Percentiles rank a stretch among this genome's conserved stretches.
Conservation (phyloP, 108 stramenopile species). For the Nitzschia sp. region DNA sequence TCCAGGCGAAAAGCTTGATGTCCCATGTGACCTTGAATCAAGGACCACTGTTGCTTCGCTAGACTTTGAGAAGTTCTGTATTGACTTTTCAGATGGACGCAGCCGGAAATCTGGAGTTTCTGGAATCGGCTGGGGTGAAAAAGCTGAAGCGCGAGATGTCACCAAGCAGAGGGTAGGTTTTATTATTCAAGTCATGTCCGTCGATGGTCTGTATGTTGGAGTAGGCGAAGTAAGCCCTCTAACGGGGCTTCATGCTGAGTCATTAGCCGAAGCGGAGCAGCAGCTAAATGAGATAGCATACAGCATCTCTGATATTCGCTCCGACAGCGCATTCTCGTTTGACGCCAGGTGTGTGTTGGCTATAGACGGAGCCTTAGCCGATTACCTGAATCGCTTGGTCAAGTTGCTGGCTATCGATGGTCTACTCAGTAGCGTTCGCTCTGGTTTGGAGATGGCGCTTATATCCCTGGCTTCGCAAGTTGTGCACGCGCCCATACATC, state of each 20-base stretch:
- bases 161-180: slow-evolving; percentile 54
- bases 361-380: slow-evolving; percentile 51
- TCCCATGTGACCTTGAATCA: neutral
- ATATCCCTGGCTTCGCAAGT: slow-evolving; percentile 65
- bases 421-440: slow-evolving; percentile 52
- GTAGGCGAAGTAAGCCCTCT: slow-evolving; percentile 84
- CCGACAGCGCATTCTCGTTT: slow-evolving; percentile 33
- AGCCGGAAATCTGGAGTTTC: slow-evolving; percentile 40
- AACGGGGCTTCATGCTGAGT: slow-evolving; percentile 68
- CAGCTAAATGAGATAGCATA: slow-evolving; percentile 54
- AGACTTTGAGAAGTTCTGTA: slow-evolving; percentile 65
- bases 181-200: slow-evolving; percentile 65
- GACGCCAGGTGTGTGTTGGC: slow-evolving; percentile 44
- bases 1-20: neutral
- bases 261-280: slow-evolving; percentile 50
- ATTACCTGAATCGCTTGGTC: slow-evolving; percentile 41
- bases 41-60: slow-evolving; percentile 19
- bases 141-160: slow-evolving; percentile 21
- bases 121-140: slow-evolving; percentile 80
- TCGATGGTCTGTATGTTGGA: slow-evolving; percentile 59
- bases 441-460: slow-evolving; percentile 86
- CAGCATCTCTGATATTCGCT: slow-evolving; percentile 19
- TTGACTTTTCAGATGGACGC: slow-evolving; percentile 36
- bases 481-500: slow-evolving; percentile 49
- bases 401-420: slow-evolving; percentile 27